Conservation (phyloP, 2,329 filamentous ascomycete genomes). For the Apiospora arundinis region DNA sequence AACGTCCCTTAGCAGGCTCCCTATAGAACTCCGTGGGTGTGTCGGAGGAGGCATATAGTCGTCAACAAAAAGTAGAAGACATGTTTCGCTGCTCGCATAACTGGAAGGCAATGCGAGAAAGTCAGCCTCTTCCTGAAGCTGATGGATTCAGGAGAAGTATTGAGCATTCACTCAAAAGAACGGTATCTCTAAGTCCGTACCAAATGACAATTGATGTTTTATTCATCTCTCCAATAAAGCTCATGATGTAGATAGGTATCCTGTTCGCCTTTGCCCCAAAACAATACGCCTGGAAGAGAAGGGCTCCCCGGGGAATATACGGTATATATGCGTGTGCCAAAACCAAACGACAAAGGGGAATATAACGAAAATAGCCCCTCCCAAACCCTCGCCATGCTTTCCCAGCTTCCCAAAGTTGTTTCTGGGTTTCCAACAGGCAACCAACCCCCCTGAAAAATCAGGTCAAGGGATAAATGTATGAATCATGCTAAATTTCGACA, state of each 20-base stretch:
- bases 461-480: neutral
- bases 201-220: neutral
- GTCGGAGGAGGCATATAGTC: too few relatives aligned
- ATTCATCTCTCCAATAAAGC: neutral
- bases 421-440: neutral
- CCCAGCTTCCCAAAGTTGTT: neutral
- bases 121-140: too few relatives aligned
- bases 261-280: neutral
- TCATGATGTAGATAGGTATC: slow-evolving; percentile 1
- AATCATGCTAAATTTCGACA: slow-evolving; percentile 1
- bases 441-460: neutral
- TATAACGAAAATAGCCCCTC: neutral
- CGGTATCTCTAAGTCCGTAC: neutral
- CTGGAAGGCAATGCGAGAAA: too few relatives aligned
- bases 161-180: neutral
- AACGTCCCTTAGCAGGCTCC: too few relatives aligned
- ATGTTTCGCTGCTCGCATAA: too few relatives aligned
- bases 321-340: neutral
- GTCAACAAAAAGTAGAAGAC: too few relatives aligned
- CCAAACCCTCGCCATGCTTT: neutral
- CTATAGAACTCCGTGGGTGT: too few relatives aligned
- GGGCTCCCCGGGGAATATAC: slow-evolving; percentile 8
- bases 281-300: neutral
- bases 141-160: too few relatives aligned
- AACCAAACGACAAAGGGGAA: neutral